Base-by-base conservation (phyloP, 1,139 yeast species). In the Blastobotrys elegans region DNA sequence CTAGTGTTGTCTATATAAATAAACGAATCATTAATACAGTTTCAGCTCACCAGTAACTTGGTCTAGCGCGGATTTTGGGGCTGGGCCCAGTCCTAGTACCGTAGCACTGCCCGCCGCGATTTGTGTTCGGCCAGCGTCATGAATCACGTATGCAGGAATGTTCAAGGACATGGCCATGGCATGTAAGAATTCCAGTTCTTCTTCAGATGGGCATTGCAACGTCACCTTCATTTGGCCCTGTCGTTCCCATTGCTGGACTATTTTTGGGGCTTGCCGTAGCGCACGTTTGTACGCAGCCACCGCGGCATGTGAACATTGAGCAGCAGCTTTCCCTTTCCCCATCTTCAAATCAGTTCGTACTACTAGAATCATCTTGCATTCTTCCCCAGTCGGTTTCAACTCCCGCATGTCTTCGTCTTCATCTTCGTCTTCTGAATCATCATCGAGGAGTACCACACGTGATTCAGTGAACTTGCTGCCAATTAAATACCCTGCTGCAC, bases 251-350 rank as follows among this genome's bases (percentile, higher is more conserved):
- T 92, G 73, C n/a, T 69, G 66, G 70, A 82, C 57, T 31, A 57
- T 50, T 17, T 51, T 53, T 2, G 74, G 74, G 33, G 60, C 55
- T 16, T 58, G 49, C 36, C 76, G 72, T 22, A 76, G 70, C 63
- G 88, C 84, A 53, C 82, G 73, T 61, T 84, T 82, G 67, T 86
- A 92, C 56, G 94, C 79, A 0, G 95, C 92, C 41, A 92, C 73
- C 0, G 98, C 94, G n/a, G 98, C 98, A 69, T 92, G 99, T 45
- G 89, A 84, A 65, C 97, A 90, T 65, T 92, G 99, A 1, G 98
- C 98, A 1, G 97, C 97, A 1, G 87, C 85, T 64, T 94, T 94
- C 31, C 98, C 98, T 67, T 88, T 89, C 40, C 86, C 82, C 98
- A 92, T 92, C 48, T 80, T 82, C 54, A 92, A 71, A 64, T 92